Evolutionary conservation across 2,329 filamentous ascomycete genomes (phyloP).

Genomic region (Phialophora expanda): DNA sequence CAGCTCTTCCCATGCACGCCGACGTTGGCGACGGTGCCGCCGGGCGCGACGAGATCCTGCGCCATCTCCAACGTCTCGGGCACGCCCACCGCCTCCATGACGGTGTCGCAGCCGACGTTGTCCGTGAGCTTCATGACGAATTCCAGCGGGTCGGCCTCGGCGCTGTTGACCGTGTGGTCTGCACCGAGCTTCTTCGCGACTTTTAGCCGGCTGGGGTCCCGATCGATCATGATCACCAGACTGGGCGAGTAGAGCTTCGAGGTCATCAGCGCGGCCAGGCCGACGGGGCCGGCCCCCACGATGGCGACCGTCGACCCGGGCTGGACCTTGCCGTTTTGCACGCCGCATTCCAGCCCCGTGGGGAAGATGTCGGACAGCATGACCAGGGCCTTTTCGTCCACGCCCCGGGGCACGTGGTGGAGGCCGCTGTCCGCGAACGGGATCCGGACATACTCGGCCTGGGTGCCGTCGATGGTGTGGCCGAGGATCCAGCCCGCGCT

Average conservation of each 20-base stretch:
- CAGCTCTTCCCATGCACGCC: slow-evolving; percentile 63
- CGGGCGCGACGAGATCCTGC: slow-evolving; percentile 60
- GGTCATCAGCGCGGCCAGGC: slow-evolving; percentile 61
- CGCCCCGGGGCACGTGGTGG: slow-evolving; percentile 51
- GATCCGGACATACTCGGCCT: slow-evolving; percentile 63
- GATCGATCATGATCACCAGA: slow-evolving; percentile 59
- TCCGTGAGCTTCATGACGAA: slow-evolving; percentile 54
- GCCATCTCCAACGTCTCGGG: slow-evolving; percentile 60
- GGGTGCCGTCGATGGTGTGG: slow-evolving; percentile 59
- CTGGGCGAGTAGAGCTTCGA: slow-evolving; percentile 61
- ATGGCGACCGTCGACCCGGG: slow-evolving; percentile 61
- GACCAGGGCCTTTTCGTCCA: slow-evolving; percentile 53
- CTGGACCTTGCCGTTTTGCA: slow-evolving; percentile 57
- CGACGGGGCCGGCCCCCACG: slow-evolving; percentile 62
- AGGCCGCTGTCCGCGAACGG: slow-evolving; percentile 58
- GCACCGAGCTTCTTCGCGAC: slow-evolving; percentile 58
- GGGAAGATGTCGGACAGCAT: slow-evolving; percentile 63
- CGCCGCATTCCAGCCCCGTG: slow-evolving; percentile 62
- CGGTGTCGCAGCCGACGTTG: slow-evolving; percentile 61
- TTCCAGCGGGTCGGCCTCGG: slow-evolving; percentile 45
- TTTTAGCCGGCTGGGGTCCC: slow-evolving; percentile 55
- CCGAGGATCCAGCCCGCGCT: slow-evolving; percentile 63
- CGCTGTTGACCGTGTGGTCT: slow-evolving; percentile 51
- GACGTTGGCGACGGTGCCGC: slow-evolving; percentile 62
- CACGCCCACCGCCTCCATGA: slow-evolving; percentile 64